Evolutionary conservation across 169 alveolate genomes (phyloP).

Genomic region (Neospora caninum): DNA sequence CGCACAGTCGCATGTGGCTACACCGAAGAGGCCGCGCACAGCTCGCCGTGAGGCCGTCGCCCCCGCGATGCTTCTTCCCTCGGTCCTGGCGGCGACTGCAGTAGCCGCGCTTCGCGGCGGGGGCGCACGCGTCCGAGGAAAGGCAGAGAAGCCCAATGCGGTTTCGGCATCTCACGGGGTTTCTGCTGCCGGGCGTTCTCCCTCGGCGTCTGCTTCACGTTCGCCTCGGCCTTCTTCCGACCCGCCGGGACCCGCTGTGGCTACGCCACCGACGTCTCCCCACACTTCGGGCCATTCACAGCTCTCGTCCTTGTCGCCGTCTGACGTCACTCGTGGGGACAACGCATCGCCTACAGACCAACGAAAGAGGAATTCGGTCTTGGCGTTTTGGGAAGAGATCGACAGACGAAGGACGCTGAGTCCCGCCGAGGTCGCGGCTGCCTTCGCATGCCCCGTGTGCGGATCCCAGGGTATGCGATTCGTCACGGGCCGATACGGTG

Average conservation of each 20-base stretch:
- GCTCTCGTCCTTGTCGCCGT: no score
- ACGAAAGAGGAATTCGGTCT: not conserved
- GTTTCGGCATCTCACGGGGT: no score
- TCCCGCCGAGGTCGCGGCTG: conserved; percentile 60
- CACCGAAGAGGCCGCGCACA: not conserved
- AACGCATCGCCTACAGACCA: no score
- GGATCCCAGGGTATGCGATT: conserved; percentile 48
- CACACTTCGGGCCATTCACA: no score
- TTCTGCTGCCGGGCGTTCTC: no score
- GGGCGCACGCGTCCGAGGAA: not conserved
- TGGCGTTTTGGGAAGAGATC: conserved; percentile 46
- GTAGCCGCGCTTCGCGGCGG: not conserved
- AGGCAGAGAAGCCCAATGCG: no score
- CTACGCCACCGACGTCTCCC: no score
- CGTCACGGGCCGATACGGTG: conserved; percentile 58
- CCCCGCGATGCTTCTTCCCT: not conserved
- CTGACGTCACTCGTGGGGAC: no score
- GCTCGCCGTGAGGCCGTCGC: not conserved
- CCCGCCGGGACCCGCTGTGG: no score
- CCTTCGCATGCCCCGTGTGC: conserved; percentile 56
- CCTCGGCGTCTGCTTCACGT: no score
- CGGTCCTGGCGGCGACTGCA: not conserved
- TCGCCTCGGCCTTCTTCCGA: no score
- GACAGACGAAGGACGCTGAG: conserved; percentile 45
- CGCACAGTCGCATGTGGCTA: not conserved